Evolutionary conservation across 371 early-diverging fungal genomes (phyloP), one percentile per base, ranked within the genome.

Genomic region (Rhizopus sp.): DNA sequence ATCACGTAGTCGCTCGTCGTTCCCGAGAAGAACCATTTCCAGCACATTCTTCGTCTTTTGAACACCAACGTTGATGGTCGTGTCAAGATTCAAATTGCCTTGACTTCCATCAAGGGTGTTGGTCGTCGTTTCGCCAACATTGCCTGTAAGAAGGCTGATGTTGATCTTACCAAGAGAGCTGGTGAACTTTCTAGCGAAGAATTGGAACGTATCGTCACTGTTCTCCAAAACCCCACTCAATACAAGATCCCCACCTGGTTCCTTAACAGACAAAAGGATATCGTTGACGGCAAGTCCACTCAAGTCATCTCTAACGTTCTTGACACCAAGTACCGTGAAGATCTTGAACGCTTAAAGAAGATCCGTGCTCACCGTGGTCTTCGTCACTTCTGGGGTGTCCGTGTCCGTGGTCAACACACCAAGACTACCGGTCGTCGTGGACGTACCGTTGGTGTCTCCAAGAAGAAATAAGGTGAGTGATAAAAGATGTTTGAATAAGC

Each of bases 61-160:
- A 99, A 99, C 92, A 99, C 99, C 78, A 99, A 99, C 89, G 91
- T 99, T 75, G 95, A 99, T 78, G 99, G 99, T 69, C 93, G 92
- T 78, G 86, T 86, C 71, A 97, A 94, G 84, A 86, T 97, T 74
- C 89, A 92, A 84, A 95, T 89, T 84, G 97, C 99, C 70, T 80
- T 99, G 77, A 98, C 98, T 63, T 82, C 88, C 77, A 97, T 99
- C 82, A 93, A 93, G 89, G 99, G 99, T 88, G 91, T 98, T 62
- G 99, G 99, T 83, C 91, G 95, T 69, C 91, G 99, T 76, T 97
- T 96, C 84, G 83, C 99, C 77, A 95, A 93, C 91, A 79, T 97
- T 72, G 94, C 96, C 63, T 94, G 95, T 86, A 96, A 96, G 88
- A 97, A 95, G 89, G 97, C 99, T 62, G 98, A 97, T 77, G 86